Base-by-base conservation (phyloP, 2,329 filamentous ascomycete genomes). In the Xylaria sp. region DNA sequence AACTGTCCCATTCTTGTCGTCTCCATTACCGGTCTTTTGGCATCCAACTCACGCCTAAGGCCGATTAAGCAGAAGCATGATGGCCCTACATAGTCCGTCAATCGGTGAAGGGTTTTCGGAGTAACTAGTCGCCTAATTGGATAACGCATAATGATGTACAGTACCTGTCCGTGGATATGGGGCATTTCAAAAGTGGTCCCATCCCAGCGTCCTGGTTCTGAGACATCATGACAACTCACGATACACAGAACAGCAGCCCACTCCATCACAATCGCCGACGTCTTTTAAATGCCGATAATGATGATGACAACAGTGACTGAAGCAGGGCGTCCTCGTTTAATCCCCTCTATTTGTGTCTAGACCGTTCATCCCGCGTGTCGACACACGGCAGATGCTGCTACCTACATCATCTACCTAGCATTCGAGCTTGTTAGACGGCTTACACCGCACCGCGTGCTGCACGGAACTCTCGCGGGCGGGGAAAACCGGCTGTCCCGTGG, bases 401-500 rank as follows among this genome's bases (percentile, higher is more conserved):
- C 55, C 66, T 60, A 37, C 54, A 34, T 56, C 9, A 50, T 25
- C n/a, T 18, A 41, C 28, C 25, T 18, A 63, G 61, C 39, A 25
- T 41, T 56, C 23, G 23, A 51, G 34, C 41, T 6, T 23, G 55
- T 34, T 44, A 3, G 46, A 52, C 18, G 44, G 37, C 28, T 41
- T 57, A 58, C 25, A 58, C 55, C 39, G 18, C 55, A 58, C 56
- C 32, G 56, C 41, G 18, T 34, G 7, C 56, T 58, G 56, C 23
- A 58, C 56, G 39, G 56, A 58, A 58, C 56, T 44, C 56, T 20
- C 41, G 25, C 32, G 37, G 50, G 67, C 66, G 66, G 69, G 69
- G 63, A 63, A 67, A 71, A 66, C 60, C 67, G 69, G 66, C 41
- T 59, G 59, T 63, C 66, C 41, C 69, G 66, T 71, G 64, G 68